phyloP scores from a whole-genome alignment of 805 yeast species.

The Deakozyma indianensis region DNA sequence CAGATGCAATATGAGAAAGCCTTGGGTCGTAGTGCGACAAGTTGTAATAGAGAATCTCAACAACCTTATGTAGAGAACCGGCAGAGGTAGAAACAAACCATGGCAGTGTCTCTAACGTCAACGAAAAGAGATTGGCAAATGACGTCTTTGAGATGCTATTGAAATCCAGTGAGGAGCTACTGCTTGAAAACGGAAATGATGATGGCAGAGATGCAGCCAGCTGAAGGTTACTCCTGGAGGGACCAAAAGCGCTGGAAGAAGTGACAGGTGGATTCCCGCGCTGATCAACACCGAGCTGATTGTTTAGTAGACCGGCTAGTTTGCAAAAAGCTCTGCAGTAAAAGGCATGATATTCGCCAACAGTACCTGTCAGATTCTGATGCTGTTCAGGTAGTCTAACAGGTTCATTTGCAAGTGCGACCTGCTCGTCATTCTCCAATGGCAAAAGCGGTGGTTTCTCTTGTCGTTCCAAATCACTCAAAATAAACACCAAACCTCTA shows the following conservation, averaged over 20 bases:
- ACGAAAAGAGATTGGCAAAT: conserved; percentile 50
- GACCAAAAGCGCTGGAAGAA: not conserved
- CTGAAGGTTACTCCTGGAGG: not conserved
- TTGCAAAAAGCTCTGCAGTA: conserved; percentile 1
- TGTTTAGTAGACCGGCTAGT: conserved; percentile 1
- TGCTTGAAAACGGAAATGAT: not conserved
- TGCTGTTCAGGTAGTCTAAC: not conserved
- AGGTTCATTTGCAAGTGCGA: not conserved
- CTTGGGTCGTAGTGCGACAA: conserved; percentile 50
- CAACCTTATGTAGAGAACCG: conserved; percentile 39
- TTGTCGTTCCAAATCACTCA: conserved; percentile 43
- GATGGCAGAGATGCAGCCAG: not conserved
- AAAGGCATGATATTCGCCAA: not conserved
- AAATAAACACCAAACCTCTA: conserved; percentile 54
- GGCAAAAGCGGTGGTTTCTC: conserved; percentile 59
- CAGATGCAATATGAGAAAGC: conserved; percentile 51
- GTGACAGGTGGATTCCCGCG: not conserved
- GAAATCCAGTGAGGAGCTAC: not conserved
- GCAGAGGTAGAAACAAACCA: conserved; percentile 43
- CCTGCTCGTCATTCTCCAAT: conserved; percentile 24
- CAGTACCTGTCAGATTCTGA: not conserved
- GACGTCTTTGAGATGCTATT: not conserved
- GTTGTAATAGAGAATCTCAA: conserved; percentile 68
- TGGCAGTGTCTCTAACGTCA: conserved; percentile 58
- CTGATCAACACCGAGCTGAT: not conserved